Evolutionary conservation across 371 early-diverging fungal genomes (phyloP).

Genomic region (Encephalitozoon intestinalis): DNA sequence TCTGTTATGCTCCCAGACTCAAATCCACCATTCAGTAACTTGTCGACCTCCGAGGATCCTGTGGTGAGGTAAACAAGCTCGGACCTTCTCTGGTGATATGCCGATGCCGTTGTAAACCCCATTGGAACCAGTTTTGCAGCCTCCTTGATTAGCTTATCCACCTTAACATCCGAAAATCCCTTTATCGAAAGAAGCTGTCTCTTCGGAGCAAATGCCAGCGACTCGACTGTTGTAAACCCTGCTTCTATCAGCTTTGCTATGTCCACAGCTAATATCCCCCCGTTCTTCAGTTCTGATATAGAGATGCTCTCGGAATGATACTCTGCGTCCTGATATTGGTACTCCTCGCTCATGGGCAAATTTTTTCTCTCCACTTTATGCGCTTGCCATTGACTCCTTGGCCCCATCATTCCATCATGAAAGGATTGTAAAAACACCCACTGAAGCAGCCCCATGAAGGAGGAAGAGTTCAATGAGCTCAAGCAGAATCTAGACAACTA

Average conservation of each 20-base stretch:
- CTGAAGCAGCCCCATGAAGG: slow-evolving; percentile 51
- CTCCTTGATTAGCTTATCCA: slow-evolving; percentile 86
- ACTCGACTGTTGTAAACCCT: slow-evolving; percentile 84
- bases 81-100: slow-evolving; percentile 74
- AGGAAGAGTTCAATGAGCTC: slow-evolving; percentile 55
- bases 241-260: slow-evolving; percentile 76
- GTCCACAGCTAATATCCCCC: slow-evolving; percentile 72
- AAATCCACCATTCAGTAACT: slow-evolving; percentile 83
- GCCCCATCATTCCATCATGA: background rate
- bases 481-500: slow-evolving; percentile 58
- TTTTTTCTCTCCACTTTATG: slow-evolving; percentile 4
- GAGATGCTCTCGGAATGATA: slow-evolving; percentile 41
- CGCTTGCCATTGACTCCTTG: slow-evolving; percentile 54
- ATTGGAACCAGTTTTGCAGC: slow-evolving; percentile 83
- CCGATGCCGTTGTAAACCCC: slow-evolving; percentile 91
- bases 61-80: slow-evolving; percentile 80
- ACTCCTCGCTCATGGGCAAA: slow-evolving; percentile 59
- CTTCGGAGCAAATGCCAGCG: slow-evolving; percentile 87
- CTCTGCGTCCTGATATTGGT: slow-evolving; percentile 58
- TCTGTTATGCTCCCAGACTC: slow-evolving; percentile 97
- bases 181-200: slow-evolving; percentile 79
- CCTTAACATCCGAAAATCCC: slow-evolving; percentile 93
- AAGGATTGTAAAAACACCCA: background rate
- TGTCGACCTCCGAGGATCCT: slow-evolving; percentile 85
- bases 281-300: slow-evolving; percentile 64